Evolutionary conservation across 306 rosid genomes (phyloP), one percentile per base, ranked within the genome.

Genomic region (Citrullus mucosospermus): DNA sequence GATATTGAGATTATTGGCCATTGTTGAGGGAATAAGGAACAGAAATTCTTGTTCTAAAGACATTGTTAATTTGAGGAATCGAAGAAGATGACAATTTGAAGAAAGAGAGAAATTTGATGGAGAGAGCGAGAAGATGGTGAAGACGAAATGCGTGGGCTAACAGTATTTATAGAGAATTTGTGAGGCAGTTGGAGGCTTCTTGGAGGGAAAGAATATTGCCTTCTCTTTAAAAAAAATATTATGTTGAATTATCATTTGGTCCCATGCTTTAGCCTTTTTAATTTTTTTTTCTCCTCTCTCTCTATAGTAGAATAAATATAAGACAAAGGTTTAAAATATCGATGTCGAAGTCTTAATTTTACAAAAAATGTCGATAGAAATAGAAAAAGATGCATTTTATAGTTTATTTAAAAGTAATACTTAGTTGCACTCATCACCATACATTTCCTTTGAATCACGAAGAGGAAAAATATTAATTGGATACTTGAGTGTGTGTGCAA

Each of bases 21-120:
- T 38, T 18, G 84, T 11, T 1, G 89, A 79, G 0, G 84, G 56
- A 62, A 86, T 62, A 81, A 84, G 20, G 69, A 87, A 84, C 6
- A 90, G 78, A 59, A 79, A 80, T 46, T 81, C 81, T 13, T 80
- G 59, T 7, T 90, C 90, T 1, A 38, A 81, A 51, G 89, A 85
- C 96, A 88, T 90, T 71, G 81, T 66, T 51, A 18, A 18, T 2
- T 18, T 54, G 38, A 51, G 28, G 18, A 51, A 51, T 51, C 1
- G 48, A 5, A 51, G 59, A 18, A n/a, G 28, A 25, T 25, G 28
- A 25, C 28, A 25, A 25, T 25, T 25, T 7, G 48, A 1, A 51
- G 59, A 18, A n/a, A 54, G 59, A 55, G 36, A 25, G 36, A 22
- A 44, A 41, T 25, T n/a, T 3, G 38, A 32, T 53, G 28, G 77